These are phyloP conservation scores for Mycena crocata DNA, from an alignment of 768 basidiomycete species.

Conservation along the genomic window DNA sequence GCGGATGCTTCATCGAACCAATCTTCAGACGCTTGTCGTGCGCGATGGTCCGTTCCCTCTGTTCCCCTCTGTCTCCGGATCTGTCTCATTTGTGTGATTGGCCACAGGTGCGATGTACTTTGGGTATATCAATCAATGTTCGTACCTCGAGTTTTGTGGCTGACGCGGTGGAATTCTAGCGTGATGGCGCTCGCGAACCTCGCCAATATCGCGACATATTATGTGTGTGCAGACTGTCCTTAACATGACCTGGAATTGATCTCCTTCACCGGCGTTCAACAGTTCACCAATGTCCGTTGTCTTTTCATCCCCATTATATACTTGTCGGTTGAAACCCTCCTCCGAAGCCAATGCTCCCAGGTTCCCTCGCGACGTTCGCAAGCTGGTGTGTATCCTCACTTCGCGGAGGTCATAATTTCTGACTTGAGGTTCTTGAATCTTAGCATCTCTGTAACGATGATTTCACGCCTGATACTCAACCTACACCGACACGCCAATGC, in stretches of 20 bases:
- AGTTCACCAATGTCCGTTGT: neutral
- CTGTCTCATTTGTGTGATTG: neutral
- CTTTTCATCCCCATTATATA: neutral
- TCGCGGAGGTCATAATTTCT: neutral
- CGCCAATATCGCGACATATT: conserved; percentile 7
- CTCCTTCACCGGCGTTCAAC: neutral
- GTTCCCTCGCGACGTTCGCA: conserved; percentile 17
- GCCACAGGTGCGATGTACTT: conserved; percentile 42
- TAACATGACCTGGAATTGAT: neutral
- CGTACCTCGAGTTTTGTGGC: neutral
- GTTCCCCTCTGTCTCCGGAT: no score
- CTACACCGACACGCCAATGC: neutral
- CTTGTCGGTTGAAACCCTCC: no score
- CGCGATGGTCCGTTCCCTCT: conserved; percentile 46
- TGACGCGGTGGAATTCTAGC: neutral
- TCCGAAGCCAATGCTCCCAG: conserved; percentile 15
- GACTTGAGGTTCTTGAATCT: no score
- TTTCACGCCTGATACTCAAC: conserved; percentile 14
- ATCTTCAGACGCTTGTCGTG: conserved; percentile 39
- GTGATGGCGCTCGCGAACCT: conserved; percentile 10
- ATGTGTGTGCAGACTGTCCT: neutral
- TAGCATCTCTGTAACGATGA: conserved; percentile 14
- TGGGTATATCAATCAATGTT: conserved; percentile 37
- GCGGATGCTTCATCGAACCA: conserved; percentile 3
- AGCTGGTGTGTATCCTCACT: neutral